Base-by-base conservation (phyloP, 2,329 filamentous ascomycete genomes). In the Aspergillus pseudonomiae region DNA sequence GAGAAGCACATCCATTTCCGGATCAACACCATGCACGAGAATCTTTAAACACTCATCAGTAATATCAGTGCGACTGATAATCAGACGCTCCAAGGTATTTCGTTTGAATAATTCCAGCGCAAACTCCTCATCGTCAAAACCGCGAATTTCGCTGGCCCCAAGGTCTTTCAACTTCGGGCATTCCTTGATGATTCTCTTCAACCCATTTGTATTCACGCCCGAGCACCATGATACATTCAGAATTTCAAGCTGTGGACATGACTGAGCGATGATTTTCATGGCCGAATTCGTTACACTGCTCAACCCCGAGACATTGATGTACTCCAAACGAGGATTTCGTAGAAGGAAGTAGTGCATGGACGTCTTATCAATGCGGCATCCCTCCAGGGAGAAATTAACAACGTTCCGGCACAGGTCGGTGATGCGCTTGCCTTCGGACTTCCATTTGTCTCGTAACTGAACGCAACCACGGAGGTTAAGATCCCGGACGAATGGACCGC, bases 151-250 rank as follows among this genome's bases (percentile, higher is more conserved):
- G 54, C 92, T 90, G 11, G 91, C 93, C 63, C 93, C 87, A 34
- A 99, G 82, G 70, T 98, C 94, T 60, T 83, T 90, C 60, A 99
- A 80, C 59, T 84, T 88, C 0, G 85, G 82, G 73, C 95, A 98
- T 2, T 85, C 85, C 64, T 90, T 83, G 0, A 97, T 81, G 2
- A 99, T 85, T 58, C 86, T 85, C 67, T 85, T 87, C 60, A 98
- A 81, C 5, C 93, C 94, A 14, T 86, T 83, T 10, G 92, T 90
- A 72, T 95, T 90, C 74, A 97, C 88, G 65, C 93, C 90, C 68
- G 89, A 89, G 80, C 95, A 99, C 93, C 94, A 98, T 0, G 93
- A 96, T 24, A 98, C 87, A 71, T 97, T 96, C 68, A 98, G 85
- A 61, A 87, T 85, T 77, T 96, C 89, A n/a, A 99, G 83, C 56